A percentile compares a stretch with the other conserved stretches of the same genome.
Evolutionary conservation across 129 eudicot genomes (phyloP).

Genomic region (Artemisia tridentata): DNA sequence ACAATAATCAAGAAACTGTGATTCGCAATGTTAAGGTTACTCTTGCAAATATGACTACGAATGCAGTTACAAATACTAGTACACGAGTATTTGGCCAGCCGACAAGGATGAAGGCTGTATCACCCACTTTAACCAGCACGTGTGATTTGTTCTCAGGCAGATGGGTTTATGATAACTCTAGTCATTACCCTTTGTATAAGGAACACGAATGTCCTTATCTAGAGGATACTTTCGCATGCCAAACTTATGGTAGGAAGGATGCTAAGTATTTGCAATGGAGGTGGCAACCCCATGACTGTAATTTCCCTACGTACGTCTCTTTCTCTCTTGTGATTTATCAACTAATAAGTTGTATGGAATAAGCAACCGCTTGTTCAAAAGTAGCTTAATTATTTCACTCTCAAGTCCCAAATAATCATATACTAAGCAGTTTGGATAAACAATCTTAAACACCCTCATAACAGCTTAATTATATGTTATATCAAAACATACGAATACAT

Average conservation of each 20-base stretch:
- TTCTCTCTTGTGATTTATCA: slow-evolving; percentile 2
- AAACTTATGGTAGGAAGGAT: slow-evolving; percentile 52
- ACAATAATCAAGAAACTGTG: slow-evolving; percentile 13
- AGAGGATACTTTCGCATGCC: slow-evolving; percentile 50
- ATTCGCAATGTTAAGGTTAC: background rate
- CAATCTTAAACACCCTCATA: too few relatives aligned
- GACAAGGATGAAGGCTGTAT: slow-evolving; percentile 2
- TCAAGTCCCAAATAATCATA: too few relatives aligned
- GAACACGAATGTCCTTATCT: slow-evolving; percentile 55
- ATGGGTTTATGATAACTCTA: slow-evolving; percentile 57
- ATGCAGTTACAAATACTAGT: background rate
- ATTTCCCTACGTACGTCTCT: slow-evolving; percentile 49
- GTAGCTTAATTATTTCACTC: too few relatives aligned
- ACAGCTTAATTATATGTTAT: too few relatives aligned
- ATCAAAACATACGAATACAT: too few relatives aligned
- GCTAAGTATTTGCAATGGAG: slow-evolving; percentile 53
- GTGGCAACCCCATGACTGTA: slow-evolving; percentile 63
- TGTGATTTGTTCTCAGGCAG: slow-evolving; percentile 61
- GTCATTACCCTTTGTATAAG: slow-evolving; percentile 47
- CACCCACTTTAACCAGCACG: background rate
- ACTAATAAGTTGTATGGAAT: too few relatives aligned
- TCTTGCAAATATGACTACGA: background rate
- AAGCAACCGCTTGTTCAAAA: too few relatives aligned
- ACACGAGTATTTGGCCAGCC: slow-evolving; percentile 14
- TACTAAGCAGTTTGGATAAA: too few relatives aligned